These are phyloP conservation scores for Peronospora farinosa DNA, from an alignment of 352 stramenopile species.

Conservation along the genomic window DNA sequence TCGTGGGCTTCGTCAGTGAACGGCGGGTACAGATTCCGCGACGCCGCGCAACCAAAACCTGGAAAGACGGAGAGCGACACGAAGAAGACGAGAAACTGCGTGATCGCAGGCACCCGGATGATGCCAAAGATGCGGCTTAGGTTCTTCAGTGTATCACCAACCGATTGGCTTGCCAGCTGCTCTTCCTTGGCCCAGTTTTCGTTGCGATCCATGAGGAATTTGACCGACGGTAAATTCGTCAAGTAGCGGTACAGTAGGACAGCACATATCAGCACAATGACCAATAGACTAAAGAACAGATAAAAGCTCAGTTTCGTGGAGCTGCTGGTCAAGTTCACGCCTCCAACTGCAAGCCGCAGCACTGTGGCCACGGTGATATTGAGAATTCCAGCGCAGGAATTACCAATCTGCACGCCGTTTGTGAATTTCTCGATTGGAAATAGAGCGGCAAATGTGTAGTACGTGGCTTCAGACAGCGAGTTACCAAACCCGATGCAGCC, in stretches of 20 bases:
- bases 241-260: conserved; percentile 43
- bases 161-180: conserved; percentile 29
- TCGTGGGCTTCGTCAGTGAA: conserved; percentile 21
- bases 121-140: conserved; percentile 42
- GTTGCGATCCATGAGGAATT: conserved; percentile 58
- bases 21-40: conserved; percentile 24
- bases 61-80: conserved; percentile 49
- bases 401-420: conserved; percentile 59
- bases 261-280: conserved; percentile 40
- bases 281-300: conserved; percentile 49
- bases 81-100: conserved; percentile 58
- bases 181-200: conserved; percentile 29
- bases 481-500: conserved; percentile 41
- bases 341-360: conserved; percentile 40
- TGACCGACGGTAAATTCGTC: conserved; percentile 34
- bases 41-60: conserved; percentile 41
- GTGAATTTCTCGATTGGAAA: conserved; percentile 62
- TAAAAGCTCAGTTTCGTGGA: conserved; percentile 41
- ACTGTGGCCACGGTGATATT: conserved; percentile 56
- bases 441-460: conserved; percentile 46
- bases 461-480: conserved; percentile 47
- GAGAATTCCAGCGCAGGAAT: conserved; percentile 37
- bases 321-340: conserved; percentile 32
- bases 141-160: conserved; percentile 31
- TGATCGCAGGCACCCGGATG: conserved; percentile 40